These are phyloP conservation scores for Castanopsis chinensis DNA, from an alignment of 306 rosid species.

Conservation along the genomic window DNA sequence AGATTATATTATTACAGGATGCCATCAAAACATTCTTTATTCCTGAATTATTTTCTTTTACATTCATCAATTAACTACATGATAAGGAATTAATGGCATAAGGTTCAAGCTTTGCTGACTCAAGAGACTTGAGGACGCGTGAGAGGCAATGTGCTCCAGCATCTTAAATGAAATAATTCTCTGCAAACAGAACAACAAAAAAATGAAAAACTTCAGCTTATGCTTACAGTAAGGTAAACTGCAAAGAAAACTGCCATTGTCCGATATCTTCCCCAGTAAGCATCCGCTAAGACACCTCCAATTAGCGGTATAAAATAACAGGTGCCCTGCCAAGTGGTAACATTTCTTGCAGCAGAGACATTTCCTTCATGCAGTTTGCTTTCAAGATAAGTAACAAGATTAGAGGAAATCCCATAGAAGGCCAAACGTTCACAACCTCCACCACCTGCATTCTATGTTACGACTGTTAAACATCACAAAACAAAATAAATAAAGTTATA, in stretches of 20 bases:
- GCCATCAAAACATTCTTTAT: neutral
- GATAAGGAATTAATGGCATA: neutral
- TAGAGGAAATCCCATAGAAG: constrained; percentile 85
- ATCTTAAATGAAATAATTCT: neutral
- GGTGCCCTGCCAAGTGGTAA: constrained; percentile 95
- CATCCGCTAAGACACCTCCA: constrained; percentile 92
- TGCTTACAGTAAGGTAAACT: constrained; percentile 71
- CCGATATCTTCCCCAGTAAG: constrained; percentile 98
- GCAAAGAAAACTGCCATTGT: constrained; percentile 78
- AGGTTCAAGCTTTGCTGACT: neutral
- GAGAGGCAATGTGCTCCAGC: neutral
- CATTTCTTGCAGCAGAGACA: constrained; percentile 86
- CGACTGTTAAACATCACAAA: neutral
- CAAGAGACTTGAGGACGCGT: neutral
- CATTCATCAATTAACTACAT: neutral
- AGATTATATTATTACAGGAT: neutral
- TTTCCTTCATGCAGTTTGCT: constrained; percentile 78
- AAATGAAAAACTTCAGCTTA: neutral
- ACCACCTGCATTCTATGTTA: constrained; percentile 56
- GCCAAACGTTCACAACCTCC: constrained; percentile 95
- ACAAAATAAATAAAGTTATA: neutral
- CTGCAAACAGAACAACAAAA: neutral
- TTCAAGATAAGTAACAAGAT: constrained; percentile 89
- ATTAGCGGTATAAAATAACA: constrained; percentile 95
- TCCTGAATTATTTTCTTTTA: no score